These are phyloP conservation scores for Selaginella moellendorffii DNA, from an alignment of 75 land plant genomes.

Conservation along the genomic window DNA sequence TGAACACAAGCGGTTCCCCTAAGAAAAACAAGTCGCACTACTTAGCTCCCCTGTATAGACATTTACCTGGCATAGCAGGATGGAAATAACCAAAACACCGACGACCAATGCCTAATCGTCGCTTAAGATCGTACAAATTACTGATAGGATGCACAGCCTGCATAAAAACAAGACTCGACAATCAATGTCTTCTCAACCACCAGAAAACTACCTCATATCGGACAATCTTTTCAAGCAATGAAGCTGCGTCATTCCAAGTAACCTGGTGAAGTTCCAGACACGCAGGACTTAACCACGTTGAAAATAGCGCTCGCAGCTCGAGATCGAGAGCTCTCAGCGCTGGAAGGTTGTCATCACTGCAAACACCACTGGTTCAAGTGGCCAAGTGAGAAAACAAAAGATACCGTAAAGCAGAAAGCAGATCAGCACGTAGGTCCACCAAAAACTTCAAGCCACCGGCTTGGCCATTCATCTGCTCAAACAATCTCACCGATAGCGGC, in stretches of 20 bases:
- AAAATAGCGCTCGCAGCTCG: slow-evolving; percentile 60
- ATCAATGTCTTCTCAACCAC: too few relatives aligned
- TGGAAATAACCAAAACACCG: slow-evolving; percentile 92
- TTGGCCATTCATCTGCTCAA: slow-evolving; percentile 76
- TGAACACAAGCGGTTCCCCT: slow-evolving; percentile 93
- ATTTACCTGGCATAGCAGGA: slow-evolving; percentile 80
- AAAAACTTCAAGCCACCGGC: slow-evolving; percentile 77
- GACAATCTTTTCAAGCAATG: slow-evolving; percentile 80
- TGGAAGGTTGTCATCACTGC: slow-evolving; percentile 57
- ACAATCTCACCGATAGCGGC: slow-evolving; percentile 57
- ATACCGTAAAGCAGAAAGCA: slow-evolving; percentile 47
- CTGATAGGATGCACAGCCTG: slow-evolving; percentile 95
- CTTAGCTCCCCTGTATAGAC: too few relatives aligned
- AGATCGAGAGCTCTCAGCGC: slow-evolving; percentile 62
- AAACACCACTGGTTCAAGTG: background rate
- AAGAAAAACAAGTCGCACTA: background rate
- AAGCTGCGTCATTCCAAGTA: slow-evolving; percentile 90
- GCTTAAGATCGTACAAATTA: slow-evolving; percentile 69
- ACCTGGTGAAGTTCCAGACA: slow-evolving; percentile 72
- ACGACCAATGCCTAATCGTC: slow-evolving; percentile 70
- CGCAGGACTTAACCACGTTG: slow-evolving; percentile 87
- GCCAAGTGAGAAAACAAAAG: background rate
- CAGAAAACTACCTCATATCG: slow-evolving; percentile 73
- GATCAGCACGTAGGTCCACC: slow-evolving; percentile 58
- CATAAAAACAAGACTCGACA: too few relatives aligned